Conservation (phyloP, 495 filamentous ascomycete genomes). For the Staphylotrichum tortipilum region DNA sequence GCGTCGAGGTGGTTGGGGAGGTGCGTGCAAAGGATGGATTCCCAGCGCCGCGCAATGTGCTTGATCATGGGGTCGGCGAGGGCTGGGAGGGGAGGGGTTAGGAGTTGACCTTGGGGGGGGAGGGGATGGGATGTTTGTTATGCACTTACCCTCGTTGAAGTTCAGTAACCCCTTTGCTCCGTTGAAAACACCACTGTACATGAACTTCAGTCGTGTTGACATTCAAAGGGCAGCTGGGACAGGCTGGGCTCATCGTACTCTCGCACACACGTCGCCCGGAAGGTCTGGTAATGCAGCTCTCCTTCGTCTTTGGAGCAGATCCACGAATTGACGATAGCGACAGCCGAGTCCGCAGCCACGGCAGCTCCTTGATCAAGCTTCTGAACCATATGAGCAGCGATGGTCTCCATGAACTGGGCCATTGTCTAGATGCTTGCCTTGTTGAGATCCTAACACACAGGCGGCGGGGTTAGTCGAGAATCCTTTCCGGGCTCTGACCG, state of each 20-base stretch:
- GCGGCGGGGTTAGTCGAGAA: neutral
- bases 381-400: neutral
- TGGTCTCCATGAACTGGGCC: neutral
- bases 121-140: too few species aligned
- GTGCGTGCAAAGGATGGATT: conserved; percentile 29
- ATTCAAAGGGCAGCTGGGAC: conserved; percentile 6
- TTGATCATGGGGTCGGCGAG: conserved; percentile 42
- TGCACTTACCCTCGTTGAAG: conserved; percentile 38
- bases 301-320: conserved; percentile 34
- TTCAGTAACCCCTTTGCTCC: conserved; percentile 25
- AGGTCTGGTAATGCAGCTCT: conserved; percentile 45
- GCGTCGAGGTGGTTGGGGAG: conserved; percentile 14
- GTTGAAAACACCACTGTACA: conserved; percentile 21
- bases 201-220: too few species aligned
- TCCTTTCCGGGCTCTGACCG: neutral
- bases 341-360: neutral
- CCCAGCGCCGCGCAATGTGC: conserved; percentile 42
- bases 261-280: conserved; percentile 47
- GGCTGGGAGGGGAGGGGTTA: conserved; percentile 12
- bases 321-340: conserved; percentile 29
- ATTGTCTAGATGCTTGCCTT: neutral
- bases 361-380: neutral
- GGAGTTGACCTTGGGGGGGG: neutral
- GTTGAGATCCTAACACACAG: neutral
- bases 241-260: conserved; percentile 21